phyloP scores from a whole-genome alignment of 306 rosid genomes.

The Bauhinia variegata region DNA sequence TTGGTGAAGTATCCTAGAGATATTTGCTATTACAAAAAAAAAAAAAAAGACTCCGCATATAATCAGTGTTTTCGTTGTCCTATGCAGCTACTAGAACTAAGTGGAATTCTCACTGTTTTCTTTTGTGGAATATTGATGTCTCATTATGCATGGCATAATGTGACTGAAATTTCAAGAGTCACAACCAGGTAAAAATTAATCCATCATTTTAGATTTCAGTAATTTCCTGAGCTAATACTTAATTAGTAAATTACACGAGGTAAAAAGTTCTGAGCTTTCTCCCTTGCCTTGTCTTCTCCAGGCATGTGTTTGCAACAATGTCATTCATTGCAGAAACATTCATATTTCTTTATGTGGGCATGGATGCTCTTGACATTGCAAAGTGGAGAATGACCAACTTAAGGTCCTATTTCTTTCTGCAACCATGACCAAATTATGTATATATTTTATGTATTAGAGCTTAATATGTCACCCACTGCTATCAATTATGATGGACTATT shows the following conservation, averaged over 20 bases:
- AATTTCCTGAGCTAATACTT: neutral
- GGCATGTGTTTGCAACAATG: conserved; percentile 84
- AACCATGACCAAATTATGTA: neutral
- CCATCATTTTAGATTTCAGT: conserved; percentile 14
- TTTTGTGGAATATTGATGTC: conserved; percentile 93
- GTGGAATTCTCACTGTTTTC: conserved; percentile 98
- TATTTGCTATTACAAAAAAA: neutral
- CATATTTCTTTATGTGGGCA: conserved; percentile 91
- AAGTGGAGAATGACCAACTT: conserved; percentile 81
- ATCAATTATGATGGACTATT: neutral
- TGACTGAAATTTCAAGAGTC: conserved; percentile 73
- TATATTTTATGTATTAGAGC: neutral
- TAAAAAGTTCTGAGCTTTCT: conserved; percentile 24
- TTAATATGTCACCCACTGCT: neutral
- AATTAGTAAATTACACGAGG: neutral
- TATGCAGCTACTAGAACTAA: conserved; percentile 70
- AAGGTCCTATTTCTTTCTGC: conserved; percentile 52
- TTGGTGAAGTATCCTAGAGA: conserved; percentile 8
- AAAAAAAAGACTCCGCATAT: conserved; percentile 4
- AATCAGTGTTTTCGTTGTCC: too few relatives aligned
- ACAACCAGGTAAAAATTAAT: conserved; percentile 65
- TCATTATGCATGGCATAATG: conserved; percentile 85
- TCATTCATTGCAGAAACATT: conserved; percentile 88
- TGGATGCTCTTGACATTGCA: conserved; percentile 91
- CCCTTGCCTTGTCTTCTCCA: conserved; percentile 38